Evolutionary conservation across 225 moss, liverwort and hornwort genomes (phyloP).

Genomic region (Marchantia paleacea): DNA sequence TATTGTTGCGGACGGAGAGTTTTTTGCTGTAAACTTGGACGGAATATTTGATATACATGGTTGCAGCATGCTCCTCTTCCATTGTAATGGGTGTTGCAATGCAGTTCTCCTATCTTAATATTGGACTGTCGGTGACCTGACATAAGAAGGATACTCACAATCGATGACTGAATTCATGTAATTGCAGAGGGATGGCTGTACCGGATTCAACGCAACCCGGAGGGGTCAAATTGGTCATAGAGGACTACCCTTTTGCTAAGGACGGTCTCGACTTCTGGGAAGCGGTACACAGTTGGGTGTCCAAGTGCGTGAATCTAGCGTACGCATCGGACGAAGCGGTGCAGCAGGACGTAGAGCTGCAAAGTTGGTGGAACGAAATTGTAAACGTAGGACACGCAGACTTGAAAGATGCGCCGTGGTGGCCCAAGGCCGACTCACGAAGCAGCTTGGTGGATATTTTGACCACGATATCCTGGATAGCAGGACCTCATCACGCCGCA

Average conservation of each 20-base stretch:
- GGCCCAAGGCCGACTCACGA: conserved; percentile 37
- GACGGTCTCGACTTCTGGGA: conserved; percentile 44
- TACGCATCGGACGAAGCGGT: conserved; percentile 41
- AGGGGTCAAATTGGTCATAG: conserved; percentile 53
- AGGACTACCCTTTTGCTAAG: conserved; percentile 43
- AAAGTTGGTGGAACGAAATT: conserved; percentile 39
- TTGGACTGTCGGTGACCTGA: too few relatives aligned
- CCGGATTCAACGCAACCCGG: conserved; percentile 42
- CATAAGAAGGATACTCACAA: too few relatives aligned
- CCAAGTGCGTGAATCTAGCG: conserved; percentile 10
- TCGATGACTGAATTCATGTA: too few relatives aligned
- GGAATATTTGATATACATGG: too few relatives aligned
- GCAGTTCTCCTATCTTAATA: too few relatives aligned
- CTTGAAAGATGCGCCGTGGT: conserved; percentile 25
- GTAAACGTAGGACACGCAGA: conserved; percentile 39
- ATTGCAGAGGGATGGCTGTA: conserved; percentile 67
- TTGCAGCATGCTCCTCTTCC: too few relatives aligned
- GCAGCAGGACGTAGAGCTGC: conserved; percentile 31
- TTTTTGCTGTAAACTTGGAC: too few relatives aligned
- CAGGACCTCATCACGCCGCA: conserved; percentile 36
- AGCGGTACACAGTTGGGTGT: conserved; percentile 24
- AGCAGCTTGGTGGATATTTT: conserved; percentile 22
- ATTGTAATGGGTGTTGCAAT: too few relatives aligned
- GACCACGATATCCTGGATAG: conserved; percentile 33
- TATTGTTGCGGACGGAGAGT: too few relatives aligned